Percentiles rank a stretch among this genome's conserved stretches.
phyloP scores from a whole-genome alignment of 2,329 filamentous ascomycete genomes.

The Thermomyces lanuginosus region DNA sequence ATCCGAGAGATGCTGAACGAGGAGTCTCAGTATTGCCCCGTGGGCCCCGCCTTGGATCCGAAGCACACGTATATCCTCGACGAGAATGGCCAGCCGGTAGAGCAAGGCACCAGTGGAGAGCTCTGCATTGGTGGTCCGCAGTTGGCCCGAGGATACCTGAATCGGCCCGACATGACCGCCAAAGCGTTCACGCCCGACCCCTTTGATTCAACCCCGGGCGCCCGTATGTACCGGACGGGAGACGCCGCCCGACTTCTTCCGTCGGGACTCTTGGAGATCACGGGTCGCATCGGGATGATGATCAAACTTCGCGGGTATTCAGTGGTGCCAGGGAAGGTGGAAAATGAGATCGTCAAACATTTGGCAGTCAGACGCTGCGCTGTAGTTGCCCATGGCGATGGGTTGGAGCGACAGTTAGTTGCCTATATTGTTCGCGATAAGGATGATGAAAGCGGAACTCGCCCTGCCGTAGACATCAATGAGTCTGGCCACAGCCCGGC shows the following conservation, averaged over 20 bases:
- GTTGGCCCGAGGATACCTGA: constrained; percentile 61
- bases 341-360: constrained; percentile 53
- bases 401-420: constrained; percentile 56
- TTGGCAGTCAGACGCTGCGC: constrained; percentile 56
- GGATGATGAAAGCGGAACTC: constrained; percentile 35
- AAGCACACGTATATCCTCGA: constrained; percentile 57
- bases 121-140: constrained; percentile 59
- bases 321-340: constrained; percentile 60
- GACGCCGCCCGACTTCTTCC: constrained; percentile 52
- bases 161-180: constrained; percentile 60
- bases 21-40: constrained; percentile 53
- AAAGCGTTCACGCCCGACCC: constrained; percentile 53
- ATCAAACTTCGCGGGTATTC: constrained; percentile 69
- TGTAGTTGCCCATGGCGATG: constrained; percentile 58
- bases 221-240: constrained; percentile 59
- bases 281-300: constrained; percentile 60
- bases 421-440: constrained; percentile 59
- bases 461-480: constrained; percentile 49
- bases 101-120: constrained; percentile 49
- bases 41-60: constrained; percentile 52
- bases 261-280: constrained; percentile 56
- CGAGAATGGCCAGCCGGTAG: constrained; percentile 48
- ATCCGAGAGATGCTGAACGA: constrained; percentile 50
- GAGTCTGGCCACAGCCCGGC: constrained; percentile 54
- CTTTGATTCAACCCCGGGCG: constrained; percentile 42